phyloP scores from a whole-genome alignment of 139 green algal species.

The Chlamydomonas applanata region DNA sequence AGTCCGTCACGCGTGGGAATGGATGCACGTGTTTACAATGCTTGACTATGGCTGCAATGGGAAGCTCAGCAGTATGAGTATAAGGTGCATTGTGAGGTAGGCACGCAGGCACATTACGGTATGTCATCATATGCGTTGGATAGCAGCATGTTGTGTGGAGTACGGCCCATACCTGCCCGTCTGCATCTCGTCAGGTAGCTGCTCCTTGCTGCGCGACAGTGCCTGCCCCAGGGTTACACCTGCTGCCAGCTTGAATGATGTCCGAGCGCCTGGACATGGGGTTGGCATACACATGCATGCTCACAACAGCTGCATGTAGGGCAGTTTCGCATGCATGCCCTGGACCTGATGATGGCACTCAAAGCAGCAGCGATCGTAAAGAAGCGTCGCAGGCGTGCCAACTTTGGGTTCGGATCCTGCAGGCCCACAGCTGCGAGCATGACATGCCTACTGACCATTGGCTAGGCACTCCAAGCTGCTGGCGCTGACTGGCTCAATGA shows the following conservation, averaged over 20 bases:
- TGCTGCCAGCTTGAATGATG: constrained; percentile 76
- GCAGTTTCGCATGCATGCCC: too few relatives aligned
- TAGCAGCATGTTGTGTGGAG: too few relatives aligned
- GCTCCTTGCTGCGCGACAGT: constrained; percentile 39
- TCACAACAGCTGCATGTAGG: too few relatives aligned
- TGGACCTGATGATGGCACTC: neutral
- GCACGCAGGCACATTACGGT: too few relatives aligned
- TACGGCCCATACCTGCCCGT: constrained; percentile 59
- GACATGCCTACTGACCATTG: constrained; percentile 43
- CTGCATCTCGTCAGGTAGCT: constrained; percentile 68
- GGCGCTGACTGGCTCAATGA: constrained; percentile 85
- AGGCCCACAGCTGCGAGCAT: too few relatives aligned
- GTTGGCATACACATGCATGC: too few relatives aligned
- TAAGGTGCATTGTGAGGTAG: too few relatives aligned
- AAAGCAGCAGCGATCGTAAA: neutral
- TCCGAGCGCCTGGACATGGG: constrained; percentile 58
- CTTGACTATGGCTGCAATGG: too few relatives aligned
- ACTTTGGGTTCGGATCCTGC: too few relatives aligned
- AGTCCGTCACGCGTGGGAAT: neutral
- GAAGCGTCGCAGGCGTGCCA: neutral
- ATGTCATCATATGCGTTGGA: too few relatives aligned
- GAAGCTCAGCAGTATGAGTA: too few relatives aligned
- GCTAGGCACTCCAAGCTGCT: constrained; percentile 83
- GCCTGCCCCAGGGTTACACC: constrained; percentile 61
- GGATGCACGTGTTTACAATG: constrained; percentile 25